Evolutionary conservation across 2,329 filamentous ascomycete genomes (phyloP).

Genomic region (Cryphonectria radicalis): DNA sequence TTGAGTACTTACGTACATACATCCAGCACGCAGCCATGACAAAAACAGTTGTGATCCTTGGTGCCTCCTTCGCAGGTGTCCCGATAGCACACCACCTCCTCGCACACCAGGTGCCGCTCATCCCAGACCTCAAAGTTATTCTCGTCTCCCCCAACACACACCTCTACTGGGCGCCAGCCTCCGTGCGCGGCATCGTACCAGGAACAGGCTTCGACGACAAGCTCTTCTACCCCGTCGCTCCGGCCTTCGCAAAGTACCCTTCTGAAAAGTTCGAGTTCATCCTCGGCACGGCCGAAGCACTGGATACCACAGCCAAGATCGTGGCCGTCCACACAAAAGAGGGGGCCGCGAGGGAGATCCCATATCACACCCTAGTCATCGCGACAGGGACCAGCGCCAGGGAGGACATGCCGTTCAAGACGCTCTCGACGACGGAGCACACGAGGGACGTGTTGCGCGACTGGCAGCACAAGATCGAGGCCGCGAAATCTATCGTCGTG

Average conservation of each 20-base stretch:
- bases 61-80: slow-evolving; percentile 52
- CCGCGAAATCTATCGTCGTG: slow-evolving; percentile 54
- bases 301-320: slow-evolving; percentile 48
- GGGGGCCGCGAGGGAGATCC: slow-evolving; percentile 41
- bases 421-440: slow-evolving; percentile 45
- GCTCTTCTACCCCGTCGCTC: slow-evolving; percentile 54
- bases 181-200: slow-evolving; percentile 52
- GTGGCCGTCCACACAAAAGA: slow-evolving; percentile 47
- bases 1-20: neutral
- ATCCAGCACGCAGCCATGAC: slow-evolving; percentile 26
- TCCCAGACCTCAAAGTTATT: slow-evolving; percentile 47
- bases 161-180: slow-evolving; percentile 55
- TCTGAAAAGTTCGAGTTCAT: slow-evolving; percentile 56
- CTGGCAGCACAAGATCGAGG: slow-evolving; percentile 44
- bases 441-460: slow-evolving; percentile 46
- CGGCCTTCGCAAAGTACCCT: slow-evolving; percentile 54
- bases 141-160: slow-evolving; percentile 54
- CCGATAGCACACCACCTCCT: slow-evolving; percentile 56
- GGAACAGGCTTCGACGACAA: slow-evolving; percentile 48
- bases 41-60: slow-evolving; percentile 52
- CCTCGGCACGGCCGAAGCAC: slow-evolving; percentile 49
- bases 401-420: slow-evolving; percentile 56
- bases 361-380: slow-evolving; percentile 58
- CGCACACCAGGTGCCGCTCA: slow-evolving; percentile 46
- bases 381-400: slow-evolving; percentile 55